A percentile compares a stretch with the other conserved stretches of the same genome.
These are phyloP conservation scores for Coccinonectria pachysandricola DNA, from an alignment of 2,329 filamentous ascomycete genomes.

Conservation along the genomic window DNA sequence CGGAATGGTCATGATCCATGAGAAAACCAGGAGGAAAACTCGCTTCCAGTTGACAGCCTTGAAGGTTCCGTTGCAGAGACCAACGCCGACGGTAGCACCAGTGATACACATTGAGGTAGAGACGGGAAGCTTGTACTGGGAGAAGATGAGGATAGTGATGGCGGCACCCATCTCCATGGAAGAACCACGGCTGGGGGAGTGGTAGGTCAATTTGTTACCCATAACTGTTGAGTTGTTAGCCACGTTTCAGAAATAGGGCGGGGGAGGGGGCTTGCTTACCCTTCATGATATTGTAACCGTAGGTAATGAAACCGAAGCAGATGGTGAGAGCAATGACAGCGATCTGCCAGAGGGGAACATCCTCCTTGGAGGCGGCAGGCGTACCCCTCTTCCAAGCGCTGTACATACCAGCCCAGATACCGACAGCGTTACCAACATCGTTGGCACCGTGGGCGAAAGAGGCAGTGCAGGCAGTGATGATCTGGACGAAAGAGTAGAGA, in stretches of 20 bases:
- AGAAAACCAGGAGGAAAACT: slow-evolving; percentile 54
- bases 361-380: slow-evolving; percentile 49
- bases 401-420: slow-evolving; percentile 62
- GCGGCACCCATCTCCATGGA: slow-evolving; percentile 76
- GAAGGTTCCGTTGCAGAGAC: slow-evolving; percentile 61
- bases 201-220: slow-evolving; percentile 72
- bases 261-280: slow-evolving; percentile 32
- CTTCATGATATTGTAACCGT: slow-evolving; percentile 80
- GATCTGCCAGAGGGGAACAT: slow-evolving; percentile 67
- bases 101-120: slow-evolving; percentile 75
- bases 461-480: slow-evolving; percentile 60
- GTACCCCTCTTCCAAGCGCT: slow-evolving; percentile 54
- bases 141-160: slow-evolving; percentile 66
- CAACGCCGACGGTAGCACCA: slow-evolving; percentile 67
- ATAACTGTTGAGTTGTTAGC: slow-evolving; percentile 43
- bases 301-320: slow-evolving; percentile 59
- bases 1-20: slow-evolving; percentile 43
- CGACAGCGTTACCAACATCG: slow-evolving; percentile 63
- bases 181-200: slow-evolving; percentile 45
- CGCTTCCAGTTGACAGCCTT: slow-evolving; percentile 70
- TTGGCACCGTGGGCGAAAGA: slow-evolving; percentile 71
- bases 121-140: slow-evolving; percentile 63
- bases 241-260: neutral
- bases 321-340: slow-evolving; percentile 56
- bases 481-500: slow-evolving; percentile 55